Conservation (phyloP, 805 yeast genomes). For the Candida orba region DNA sequence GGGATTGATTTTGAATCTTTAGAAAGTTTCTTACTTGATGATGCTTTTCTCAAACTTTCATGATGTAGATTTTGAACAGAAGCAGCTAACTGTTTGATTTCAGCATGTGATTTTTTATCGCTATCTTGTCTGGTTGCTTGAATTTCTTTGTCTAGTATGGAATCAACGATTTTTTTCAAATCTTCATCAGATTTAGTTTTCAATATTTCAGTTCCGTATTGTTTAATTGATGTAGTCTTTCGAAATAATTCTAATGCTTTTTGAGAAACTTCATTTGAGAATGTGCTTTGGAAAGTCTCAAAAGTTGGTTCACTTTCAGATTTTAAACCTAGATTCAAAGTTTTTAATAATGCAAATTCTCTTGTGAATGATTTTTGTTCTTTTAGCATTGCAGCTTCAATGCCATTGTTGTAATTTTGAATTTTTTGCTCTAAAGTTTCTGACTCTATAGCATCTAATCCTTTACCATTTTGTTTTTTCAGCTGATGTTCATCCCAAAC, state of each 20-base stretch:
- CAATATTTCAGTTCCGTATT: conserved; percentile 10
- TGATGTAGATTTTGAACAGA: conserved; percentile 18
- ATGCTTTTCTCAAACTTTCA: conserved; percentile 25
- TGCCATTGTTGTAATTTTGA: conserved; percentile 9
- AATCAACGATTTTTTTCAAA: conserved; percentile 4
- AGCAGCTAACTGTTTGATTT: conserved; percentile 19
- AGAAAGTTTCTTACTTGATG: conserved; percentile 24
- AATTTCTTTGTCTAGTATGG: conserved; percentile 8
- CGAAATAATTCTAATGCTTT: conserved; percentile 19
- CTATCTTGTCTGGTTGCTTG: conserved; percentile 22
- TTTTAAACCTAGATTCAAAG: conserved; percentile 13
- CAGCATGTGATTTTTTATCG: conserved; percentile 25
- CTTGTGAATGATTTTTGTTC: conserved; percentile 19
- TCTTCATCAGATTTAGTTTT: conserved; percentile 11
- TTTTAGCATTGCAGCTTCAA: conserved; percentile 18
- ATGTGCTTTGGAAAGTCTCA: conserved; percentile 5
- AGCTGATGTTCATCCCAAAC: conserved; percentile 28
- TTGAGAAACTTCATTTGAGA: conserved; percentile 17
- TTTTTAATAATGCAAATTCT: conserved; percentile 11
- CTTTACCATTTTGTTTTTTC: conserved; percentile 29
- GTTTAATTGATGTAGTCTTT: conserved; percentile 11
- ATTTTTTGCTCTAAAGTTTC: conserved; percentile 12
- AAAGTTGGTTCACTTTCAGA: conserved; percentile 9
- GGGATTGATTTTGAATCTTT: conserved; percentile 26
- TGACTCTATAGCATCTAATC: conserved; percentile 14